Evolutionary conservation across 2,329 filamentous ascomycete genomes (phyloP).

Genomic region (Aspergillus ruber): DNA sequence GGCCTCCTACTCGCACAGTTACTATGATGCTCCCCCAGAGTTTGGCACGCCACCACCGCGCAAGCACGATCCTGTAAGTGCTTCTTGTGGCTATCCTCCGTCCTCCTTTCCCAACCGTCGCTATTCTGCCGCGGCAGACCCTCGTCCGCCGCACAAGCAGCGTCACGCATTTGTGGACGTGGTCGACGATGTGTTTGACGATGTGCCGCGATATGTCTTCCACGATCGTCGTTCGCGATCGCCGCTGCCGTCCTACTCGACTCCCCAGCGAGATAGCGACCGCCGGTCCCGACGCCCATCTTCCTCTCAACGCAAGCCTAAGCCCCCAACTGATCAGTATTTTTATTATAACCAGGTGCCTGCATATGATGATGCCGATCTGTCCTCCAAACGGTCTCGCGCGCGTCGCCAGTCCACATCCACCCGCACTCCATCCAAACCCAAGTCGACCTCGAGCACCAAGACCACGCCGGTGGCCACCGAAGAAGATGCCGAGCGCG

Average conservation of each 20-base stretch:
- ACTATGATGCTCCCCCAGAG: conserved; percentile 43
- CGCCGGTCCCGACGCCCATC: conserved; percentile 18
- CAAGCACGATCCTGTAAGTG: conserved; percentile 62
- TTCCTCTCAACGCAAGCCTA: conserved; percentile 34
- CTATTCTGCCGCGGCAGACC: conserved; percentile 14
- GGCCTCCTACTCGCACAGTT: conserved; percentile 38
- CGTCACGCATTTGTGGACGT: conserved; percentile 53
- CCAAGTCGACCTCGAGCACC: conserved; percentile 31
- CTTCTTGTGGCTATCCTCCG: conserved; percentile 43
- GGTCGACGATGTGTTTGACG: conserved; percentile 50
- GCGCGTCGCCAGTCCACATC: conserved; percentile 51
- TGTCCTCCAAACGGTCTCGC: conserved; percentile 41
- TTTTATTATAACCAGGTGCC: conserved; percentile 51
- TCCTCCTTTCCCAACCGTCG: conserved; percentile 43
- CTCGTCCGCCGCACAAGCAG: conserved; percentile 31
- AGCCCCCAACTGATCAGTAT: conserved; percentile 44
- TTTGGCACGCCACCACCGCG: conserved; percentile 48
- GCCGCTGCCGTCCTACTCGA: conserved; percentile 16
- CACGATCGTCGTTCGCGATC: conserved; percentile 35
- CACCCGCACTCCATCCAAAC: conserved; percentile 38
- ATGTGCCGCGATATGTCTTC: conserved; percentile 40
- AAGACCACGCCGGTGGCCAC: conserved; percentile 49
- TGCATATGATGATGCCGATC: conserved; percentile 49
- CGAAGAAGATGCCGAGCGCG: conserved; percentile 57
- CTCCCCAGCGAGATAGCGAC: conserved; percentile 16